Conservation (phyloP, 306 rosid genomes). For the Acacia melanoxylon region DNA sequence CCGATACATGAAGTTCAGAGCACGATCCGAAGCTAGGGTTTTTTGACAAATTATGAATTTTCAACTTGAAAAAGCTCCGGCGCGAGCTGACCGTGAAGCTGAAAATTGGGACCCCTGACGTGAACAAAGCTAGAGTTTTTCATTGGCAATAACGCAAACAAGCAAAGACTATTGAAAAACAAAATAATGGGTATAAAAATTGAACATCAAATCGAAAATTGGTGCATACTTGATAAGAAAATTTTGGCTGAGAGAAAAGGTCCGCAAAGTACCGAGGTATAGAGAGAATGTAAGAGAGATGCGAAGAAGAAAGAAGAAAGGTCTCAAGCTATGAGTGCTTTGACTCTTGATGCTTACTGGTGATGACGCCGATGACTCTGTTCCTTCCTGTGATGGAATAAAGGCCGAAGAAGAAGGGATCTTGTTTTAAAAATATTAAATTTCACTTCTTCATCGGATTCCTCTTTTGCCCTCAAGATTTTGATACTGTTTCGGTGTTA, state of each 20-base stretch:
- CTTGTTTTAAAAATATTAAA: conserved; percentile 29
- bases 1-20: conserved; percentile 39
- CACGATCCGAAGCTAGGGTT: conserved; percentile 76
- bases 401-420: conserved; percentile 48
- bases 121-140: conserved; percentile 57
- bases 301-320: conserved; percentile 32
- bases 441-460: not conserved
- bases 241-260: conserved; percentile 19
- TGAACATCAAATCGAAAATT: not conserved
- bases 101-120: conserved; percentile 31
- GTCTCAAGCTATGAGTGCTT: conserved; percentile 48
- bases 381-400: conserved; percentile 44
- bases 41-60: conserved; percentile 43
- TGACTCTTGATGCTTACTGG: conserved; percentile 63
- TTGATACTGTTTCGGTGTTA: not conserved
- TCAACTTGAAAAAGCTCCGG: conserved; percentile 23
- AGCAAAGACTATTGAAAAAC: not conserved
- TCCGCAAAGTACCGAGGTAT: not conserved
- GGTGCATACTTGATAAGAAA: conserved; percentile 36
- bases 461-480: not conserved
- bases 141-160: conserved; percentile 31
- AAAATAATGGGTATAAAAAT: conserved; percentile 14
- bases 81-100: conserved; percentile 27
- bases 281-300: conserved; percentile 22
- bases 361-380: conserved; percentile 59